phyloP scores from a whole-genome alignment of 1,139 yeast genomes.

The Magnusiomyces sp. region DNA sequence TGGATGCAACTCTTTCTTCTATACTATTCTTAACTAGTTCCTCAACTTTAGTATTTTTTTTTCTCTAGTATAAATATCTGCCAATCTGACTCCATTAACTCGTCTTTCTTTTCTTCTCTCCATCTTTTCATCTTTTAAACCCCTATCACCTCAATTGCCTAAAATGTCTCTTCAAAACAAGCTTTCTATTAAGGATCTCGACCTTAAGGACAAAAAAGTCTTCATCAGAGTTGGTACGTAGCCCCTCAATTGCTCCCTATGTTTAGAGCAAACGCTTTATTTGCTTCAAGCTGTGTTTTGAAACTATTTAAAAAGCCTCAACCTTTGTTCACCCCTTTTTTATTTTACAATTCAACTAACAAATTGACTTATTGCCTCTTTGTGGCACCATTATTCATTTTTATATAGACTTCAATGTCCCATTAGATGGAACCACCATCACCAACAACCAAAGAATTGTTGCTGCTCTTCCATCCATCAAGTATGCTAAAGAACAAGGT shows the following conservation, averaged over 20 bases:
- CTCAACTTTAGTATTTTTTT: too few species aligned
- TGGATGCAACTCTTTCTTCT: too few species aligned
- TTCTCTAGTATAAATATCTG: background rate
- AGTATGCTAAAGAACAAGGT: constrained; percentile 74
- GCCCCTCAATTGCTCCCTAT: background rate
- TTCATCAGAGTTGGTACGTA: constrained; percentile 74
- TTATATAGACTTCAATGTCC: constrained; percentile 74
- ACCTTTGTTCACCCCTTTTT: too few species aligned
- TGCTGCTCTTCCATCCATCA: constrained; percentile 94
- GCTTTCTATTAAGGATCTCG: constrained; percentile 83
- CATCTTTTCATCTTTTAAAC: background rate
- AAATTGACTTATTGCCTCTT: too few species aligned
- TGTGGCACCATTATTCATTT: background rate
- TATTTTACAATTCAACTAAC: too few species aligned
- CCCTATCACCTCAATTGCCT: background rate
- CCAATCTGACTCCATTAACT: background rate
- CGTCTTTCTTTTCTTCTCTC: background rate
- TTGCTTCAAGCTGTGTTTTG: background rate
- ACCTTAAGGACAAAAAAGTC: constrained; percentile 80
- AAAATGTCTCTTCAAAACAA: constrained; percentile 84
- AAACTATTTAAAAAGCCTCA: too few species aligned
- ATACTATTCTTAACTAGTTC: too few species aligned
- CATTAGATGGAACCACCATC: constrained; percentile 89
- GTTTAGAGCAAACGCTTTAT: background rate
- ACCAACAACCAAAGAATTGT: constrained; percentile 98